Percentiles rank a stretch among this genome's conserved stretches.
These are phyloP conservation scores for Cutaneotrichosporon cutaneum DNA, from an alignment of 1,284 basidiomycete species.

Conservation along the genomic window DNA sequence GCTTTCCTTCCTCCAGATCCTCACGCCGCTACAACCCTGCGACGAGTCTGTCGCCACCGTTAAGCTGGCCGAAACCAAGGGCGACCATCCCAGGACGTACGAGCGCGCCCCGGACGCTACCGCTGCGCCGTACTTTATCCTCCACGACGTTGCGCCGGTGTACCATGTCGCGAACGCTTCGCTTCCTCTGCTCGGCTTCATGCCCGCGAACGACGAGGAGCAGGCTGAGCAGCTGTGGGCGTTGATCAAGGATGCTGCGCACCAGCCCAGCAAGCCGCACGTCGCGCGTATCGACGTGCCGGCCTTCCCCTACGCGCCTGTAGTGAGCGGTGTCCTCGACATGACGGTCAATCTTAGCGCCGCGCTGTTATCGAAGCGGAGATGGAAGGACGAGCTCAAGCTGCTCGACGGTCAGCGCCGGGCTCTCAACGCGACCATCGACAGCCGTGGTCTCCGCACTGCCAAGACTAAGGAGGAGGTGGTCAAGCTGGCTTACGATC, in stretches of 20 bases:
- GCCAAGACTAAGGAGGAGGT: constrained; percentile 27
- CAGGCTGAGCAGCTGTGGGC: constrained; percentile 34
- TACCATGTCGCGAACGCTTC: constrained; percentile 36
- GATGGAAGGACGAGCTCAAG: constrained; percentile 33
- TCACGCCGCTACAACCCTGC: constrained; percentile 30
- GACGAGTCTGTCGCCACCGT: constrained; percentile 16
- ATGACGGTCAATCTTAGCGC: constrained; percentile 21
- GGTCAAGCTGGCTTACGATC: constrained; percentile 35
- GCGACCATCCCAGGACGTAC: constrained; percentile 16
- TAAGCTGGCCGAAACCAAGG: constrained; percentile 5
- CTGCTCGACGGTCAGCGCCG: constrained; percentile 31
- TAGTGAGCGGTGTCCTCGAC: constrained; percentile 25
- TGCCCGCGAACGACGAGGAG: constrained; percentile 23
- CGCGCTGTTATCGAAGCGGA: constrained; percentile 25
- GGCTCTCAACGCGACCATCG: constrained; percentile 32
- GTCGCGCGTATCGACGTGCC: constrained; percentile 19
- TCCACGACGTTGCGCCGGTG: constrained; percentile 41
- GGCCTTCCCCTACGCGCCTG: constrained; percentile 23
- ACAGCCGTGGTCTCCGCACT: constrained; percentile 18
- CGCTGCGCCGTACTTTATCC: constrained; percentile 34
- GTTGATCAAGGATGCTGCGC: constrained; percentile 24
- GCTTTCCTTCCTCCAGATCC: constrained; percentile 34
- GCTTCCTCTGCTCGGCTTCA: constrained; percentile 32
- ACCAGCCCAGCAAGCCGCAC: constrained; percentile 13
- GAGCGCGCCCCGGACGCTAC: constrained; percentile 10